Evolutionary conservation across 1,284 basidiomycete genomes (phyloP).

Genomic region (Trichosporon inkin): DNA sequence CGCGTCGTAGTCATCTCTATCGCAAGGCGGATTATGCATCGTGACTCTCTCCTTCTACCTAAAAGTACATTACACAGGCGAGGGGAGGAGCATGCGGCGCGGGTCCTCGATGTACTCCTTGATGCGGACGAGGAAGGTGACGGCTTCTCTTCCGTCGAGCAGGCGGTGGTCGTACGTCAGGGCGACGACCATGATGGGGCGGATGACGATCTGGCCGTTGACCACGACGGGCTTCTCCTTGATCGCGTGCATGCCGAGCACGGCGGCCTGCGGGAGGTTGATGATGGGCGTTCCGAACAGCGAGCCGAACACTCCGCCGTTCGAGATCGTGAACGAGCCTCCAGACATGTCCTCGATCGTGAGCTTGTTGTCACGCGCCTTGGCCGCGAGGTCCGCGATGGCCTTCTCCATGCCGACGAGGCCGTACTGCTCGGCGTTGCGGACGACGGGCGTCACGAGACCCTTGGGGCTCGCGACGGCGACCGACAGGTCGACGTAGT

Average conservation of each 20-base stretch:
- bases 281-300: slow-evolving; percentile 96
- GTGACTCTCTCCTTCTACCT: neutral
- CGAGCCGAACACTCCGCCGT: slow-evolving; percentile 97
- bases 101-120: slow-evolving; percentile 68
- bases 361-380: slow-evolving; percentile 87
- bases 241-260: slow-evolving; percentile 95
- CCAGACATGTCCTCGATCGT: slow-evolving; percentile 96
- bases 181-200: slow-evolving; percentile 87
- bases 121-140: slow-evolving; percentile 86
- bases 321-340: slow-evolving; percentile 97
- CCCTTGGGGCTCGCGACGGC: slow-evolving; percentile 98
- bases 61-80: slow-evolving; percentile 36
- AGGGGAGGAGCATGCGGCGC: slow-evolving; percentile 59
- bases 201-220: slow-evolving; percentile 87
- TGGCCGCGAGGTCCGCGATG: slow-evolving; percentile 84
- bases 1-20: neutral
- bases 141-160: slow-evolving; percentile 92
- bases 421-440: slow-evolving; percentile 82
- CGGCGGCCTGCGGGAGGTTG: slow-evolving; percentile 92
- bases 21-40: neutral
- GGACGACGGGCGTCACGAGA: slow-evolving; percentile 90
- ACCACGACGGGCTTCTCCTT: slow-evolving; percentile 92
- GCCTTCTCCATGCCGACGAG: slow-evolving; percentile 91
- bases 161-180: slow-evolving; percentile 95
- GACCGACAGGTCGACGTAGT: slow-evolving; percentile 90